A percentile compares a stretch with the other conserved stretches of the same genome.
These are phyloP conservation scores for Papiliotrema laurentii DNA, from an alignment of 1,284 basidiomycete species.

Conservation along the genomic window DNA sequence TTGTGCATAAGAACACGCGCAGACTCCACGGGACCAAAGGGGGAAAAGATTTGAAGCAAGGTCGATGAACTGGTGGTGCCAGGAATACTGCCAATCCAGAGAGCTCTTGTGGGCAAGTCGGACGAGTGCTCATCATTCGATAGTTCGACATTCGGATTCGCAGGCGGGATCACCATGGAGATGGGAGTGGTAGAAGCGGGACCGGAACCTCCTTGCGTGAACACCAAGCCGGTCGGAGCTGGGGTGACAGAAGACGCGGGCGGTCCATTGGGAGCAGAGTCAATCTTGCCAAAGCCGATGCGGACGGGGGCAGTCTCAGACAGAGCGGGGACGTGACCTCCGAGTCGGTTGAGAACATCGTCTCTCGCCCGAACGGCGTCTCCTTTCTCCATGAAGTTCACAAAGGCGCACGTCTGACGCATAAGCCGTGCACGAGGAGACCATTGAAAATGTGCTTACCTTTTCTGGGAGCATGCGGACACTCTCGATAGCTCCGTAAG, in stretches of 20 bases:
- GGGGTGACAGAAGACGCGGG: conserved; percentile 63
- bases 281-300: conserved; percentile 96
- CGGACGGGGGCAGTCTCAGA: conserved; percentile 89
- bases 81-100: conserved; percentile 95
- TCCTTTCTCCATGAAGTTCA: conserved; percentile 92
- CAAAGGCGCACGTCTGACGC: conserved; percentile 91
- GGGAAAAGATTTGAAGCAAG: conserved; percentile 77
- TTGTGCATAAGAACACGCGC: conserved; percentile 94
- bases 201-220: conserved; percentile 52
- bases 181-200: conserved; percentile 1
- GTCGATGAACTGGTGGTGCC: conserved; percentile 87
- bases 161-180: background rate
- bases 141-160: conserved; percentile 47
- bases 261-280: conserved; percentile 76
- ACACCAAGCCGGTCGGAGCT: conserved; percentile 51
- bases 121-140: conserved; percentile 29
- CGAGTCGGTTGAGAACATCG: conserved; percentile 88
- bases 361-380: conserved; percentile 95
- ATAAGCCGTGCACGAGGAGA: background rate
- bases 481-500: conserved; percentile 94
- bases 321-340: conserved; percentile 82
- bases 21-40: conserved; percentile 95
- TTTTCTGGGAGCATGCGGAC: conserved; percentile 91
- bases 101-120: conserved; percentile 79
- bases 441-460: no score